Evolutionary conservation across 2,329 filamentous ascomycete species (phyloP).

Genomic region (Shiraia sp.): DNA sequence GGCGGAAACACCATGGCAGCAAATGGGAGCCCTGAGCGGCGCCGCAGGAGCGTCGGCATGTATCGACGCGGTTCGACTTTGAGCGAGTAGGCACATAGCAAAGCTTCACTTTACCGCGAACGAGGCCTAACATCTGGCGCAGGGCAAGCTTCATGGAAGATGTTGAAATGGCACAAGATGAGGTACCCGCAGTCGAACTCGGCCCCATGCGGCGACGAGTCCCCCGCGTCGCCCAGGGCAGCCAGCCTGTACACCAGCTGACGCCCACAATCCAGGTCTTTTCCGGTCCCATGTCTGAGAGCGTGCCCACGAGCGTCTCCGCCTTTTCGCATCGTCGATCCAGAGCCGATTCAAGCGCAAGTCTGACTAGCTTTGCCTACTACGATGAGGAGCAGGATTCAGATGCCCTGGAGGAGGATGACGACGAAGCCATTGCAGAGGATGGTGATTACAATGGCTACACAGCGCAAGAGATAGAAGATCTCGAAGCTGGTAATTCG

Average conservation of each 20-base stretch:
- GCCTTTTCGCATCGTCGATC: constrained; percentile 83
- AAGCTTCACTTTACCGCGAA: constrained; percentile 1
- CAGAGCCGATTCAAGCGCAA: constrained; percentile 82
- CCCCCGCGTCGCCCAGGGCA: constrained; percentile 10
- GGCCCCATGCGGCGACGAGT: constrained; percentile 21
- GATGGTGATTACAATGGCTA: constrained; percentile 39
- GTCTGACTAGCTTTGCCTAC: constrained; percentile 70
- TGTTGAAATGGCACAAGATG: constrained; percentile 98
- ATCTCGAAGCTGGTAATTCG: constrained; percentile 47
- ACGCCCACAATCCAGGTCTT: constrained; percentile 64
- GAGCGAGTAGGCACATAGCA: constrained; percentile 45
- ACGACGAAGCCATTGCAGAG: constrained; percentile 36
- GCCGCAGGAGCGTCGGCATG: constrained; percentile 46
- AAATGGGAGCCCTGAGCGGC: constrained; percentile 42
- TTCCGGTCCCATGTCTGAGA: constrained; percentile 91
- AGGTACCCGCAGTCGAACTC: constrained; percentile 60
- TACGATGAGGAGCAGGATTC: constrained; percentile 73
- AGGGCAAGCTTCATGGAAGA: constrained; percentile 78
- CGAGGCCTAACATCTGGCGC: constrained; percentile 16
- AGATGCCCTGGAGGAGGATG: constrained; percentile 17
- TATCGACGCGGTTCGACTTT: constrained; percentile 72
- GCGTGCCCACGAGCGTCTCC: constrained; percentile 90
- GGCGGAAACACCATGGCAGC: constrained; percentile 28
- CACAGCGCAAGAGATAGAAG: constrained; percentile 54
- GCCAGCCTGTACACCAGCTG: constrained; percentile 37